phyloP scores from a whole-genome alignment of 163 green algal genomes.

The Picocystis sp. region DNA sequence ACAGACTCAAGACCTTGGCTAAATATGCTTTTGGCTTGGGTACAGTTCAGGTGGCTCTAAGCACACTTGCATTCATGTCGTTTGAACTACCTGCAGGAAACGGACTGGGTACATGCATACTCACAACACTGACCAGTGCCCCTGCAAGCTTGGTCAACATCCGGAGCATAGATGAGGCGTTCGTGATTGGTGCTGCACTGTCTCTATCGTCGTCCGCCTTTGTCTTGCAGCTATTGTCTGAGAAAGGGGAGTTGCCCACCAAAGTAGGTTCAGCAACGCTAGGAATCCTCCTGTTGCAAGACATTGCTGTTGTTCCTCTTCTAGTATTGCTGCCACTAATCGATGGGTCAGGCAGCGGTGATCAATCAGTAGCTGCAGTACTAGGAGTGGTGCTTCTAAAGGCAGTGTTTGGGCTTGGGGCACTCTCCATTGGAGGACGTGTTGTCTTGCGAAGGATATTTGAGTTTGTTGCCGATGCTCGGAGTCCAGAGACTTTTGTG shows the following conservation, averaged over 20 bases:
- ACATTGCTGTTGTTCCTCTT: conserved; percentile 90
- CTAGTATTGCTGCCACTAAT: conserved; percentile 85
- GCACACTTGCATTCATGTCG: conserved; percentile 48
- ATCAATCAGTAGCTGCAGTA: background rate
- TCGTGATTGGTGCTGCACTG: conserved; percentile 84
- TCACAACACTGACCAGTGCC: conserved; percentile 47
- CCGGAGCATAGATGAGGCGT: conserved; percentile 59
- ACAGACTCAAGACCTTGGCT: conserved; percentile 69
- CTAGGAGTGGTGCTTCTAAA: conserved; percentile 48
- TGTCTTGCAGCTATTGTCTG: conserved; percentile 72
- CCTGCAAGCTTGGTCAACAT: conserved; percentile 50
- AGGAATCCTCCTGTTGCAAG: conserved; percentile 89
- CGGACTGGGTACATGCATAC: conserved; percentile 58
- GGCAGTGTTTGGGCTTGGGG: conserved; percentile 52
- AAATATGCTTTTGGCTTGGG: conserved; percentile 91
- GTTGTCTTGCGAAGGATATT: conserved; percentile 66
- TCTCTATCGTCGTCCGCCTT: conserved; percentile 83
- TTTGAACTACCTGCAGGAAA: conserved; percentile 60
- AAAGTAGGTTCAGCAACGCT: conserved; percentile 74
- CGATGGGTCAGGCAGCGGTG: conserved; percentile 14
- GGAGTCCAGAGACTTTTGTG: conserved; percentile 80
- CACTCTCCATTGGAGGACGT: conserved; percentile 59
- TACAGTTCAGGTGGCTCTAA: conserved; percentile 35
- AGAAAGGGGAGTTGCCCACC: conserved; percentile 64
- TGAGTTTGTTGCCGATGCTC: conserved; percentile 52